Conservation (phyloP, 768 basidiomycete genomes). For the Pisolithus orientalis region DNA sequence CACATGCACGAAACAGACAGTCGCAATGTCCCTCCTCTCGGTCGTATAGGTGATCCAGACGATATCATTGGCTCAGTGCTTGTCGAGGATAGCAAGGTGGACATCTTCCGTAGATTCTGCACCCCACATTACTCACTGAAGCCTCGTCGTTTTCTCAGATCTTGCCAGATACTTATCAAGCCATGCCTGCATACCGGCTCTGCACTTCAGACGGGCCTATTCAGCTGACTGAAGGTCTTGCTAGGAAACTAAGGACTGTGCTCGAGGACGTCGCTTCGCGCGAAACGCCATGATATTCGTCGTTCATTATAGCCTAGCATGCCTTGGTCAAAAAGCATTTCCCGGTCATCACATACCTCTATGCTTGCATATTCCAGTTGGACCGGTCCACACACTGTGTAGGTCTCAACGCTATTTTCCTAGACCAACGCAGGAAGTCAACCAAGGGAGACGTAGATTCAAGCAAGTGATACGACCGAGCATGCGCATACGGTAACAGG, state of each 20-base stretch:
- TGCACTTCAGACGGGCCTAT: constrained; percentile 71
- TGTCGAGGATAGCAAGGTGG: constrained; percentile 62
- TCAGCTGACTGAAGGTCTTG: constrained; percentile 63
- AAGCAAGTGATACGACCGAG: constrained; percentile 9
- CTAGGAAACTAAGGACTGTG: constrained; percentile 36
- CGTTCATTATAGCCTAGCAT: background rate
- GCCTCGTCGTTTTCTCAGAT: constrained; percentile 36
- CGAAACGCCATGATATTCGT: constrained; percentile 23
- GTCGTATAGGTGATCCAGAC: constrained; percentile 75
- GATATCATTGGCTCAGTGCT: constrained; percentile 77
- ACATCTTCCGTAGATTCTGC: constrained; percentile 3
- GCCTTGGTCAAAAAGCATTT: background rate
- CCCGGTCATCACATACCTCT: background rate
- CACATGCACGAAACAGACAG: constrained; percentile 39
- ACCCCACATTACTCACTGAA: background rate
- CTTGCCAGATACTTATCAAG: constrained; percentile 63
- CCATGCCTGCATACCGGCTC: constrained; percentile 79
- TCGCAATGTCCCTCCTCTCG: constrained; percentile 68
- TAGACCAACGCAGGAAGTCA: background rate
- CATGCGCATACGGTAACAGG: background rate
- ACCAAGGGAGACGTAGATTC: constrained; percentile 14
- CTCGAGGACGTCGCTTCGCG: constrained; percentile 29
- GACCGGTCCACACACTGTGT: background rate
- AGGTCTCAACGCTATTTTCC: background rate
- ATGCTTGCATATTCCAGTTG: no score